These are phyloP conservation scores for Colletotrichum somersetense DNA, from an alignment of 2,329 filamentous ascomycete genomes.

Conservation along the genomic window DNA sequence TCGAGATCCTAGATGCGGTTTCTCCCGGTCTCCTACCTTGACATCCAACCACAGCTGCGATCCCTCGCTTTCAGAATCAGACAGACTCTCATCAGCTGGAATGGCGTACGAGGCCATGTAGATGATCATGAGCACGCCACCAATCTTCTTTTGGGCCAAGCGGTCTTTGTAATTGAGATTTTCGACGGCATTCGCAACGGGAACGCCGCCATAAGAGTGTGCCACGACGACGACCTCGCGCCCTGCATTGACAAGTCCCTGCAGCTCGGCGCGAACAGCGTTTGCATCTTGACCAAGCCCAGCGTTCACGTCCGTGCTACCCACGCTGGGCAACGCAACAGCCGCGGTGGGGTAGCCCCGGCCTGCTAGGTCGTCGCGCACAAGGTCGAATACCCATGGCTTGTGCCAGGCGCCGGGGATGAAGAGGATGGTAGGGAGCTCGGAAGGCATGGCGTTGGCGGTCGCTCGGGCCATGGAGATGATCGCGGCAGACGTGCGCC, in stretches of 20 bases:
- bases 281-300: constrained; percentile 49
- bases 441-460: constrained; percentile 5
- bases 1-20: too few species aligned
- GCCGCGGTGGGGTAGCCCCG: constrained; percentile 50
- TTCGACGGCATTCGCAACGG: constrained; percentile 53
- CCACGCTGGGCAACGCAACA: constrained; percentile 50
- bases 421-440: constrained; percentile 50
- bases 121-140: constrained; percentile 54
- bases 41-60: constrained; percentile 45
- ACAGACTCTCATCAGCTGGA: constrained; percentile 44
- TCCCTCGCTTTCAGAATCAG: constrained; percentile 41
- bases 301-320: constrained; percentile 45
- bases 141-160: constrained; percentile 47
- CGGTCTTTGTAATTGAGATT: constrained; percentile 52
- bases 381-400: constrained; percentile 47
- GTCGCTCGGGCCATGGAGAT: background rate
- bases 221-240: constrained; percentile 57
- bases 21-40: constrained; percentile 39
- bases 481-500: background rate
- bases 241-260: constrained; percentile 48
- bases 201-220: constrained; percentile 59
- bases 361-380: constrained; percentile 48
- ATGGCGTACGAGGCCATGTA: constrained; percentile 52
- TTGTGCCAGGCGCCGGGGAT: constrained; percentile 55
- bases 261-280: constrained; percentile 46